Percentiles rank a stretch among this genome's conserved stretches.
Evolutionary conservation across 768 basidiomycete species (phyloP).

Genomic region (Boletus patriciae): DNA sequence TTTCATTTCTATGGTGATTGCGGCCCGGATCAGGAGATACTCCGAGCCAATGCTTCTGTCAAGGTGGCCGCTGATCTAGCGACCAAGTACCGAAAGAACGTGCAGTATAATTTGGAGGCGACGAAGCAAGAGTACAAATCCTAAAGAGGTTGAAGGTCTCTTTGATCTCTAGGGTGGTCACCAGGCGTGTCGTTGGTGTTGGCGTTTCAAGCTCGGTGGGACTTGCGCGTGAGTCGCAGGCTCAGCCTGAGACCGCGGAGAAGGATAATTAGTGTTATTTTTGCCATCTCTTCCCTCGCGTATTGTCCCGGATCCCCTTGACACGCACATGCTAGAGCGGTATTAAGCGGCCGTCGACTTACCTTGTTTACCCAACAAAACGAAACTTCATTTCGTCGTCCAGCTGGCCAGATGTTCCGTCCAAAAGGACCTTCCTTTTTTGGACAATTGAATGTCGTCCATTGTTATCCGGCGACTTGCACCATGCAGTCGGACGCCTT

Average conservation of each 20-base stretch:
- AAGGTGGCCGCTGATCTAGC: slow-evolving; percentile 81
- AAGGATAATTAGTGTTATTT: not conserved
- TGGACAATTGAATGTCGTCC: slow-evolving; percentile 19
- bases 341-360: not conserved
- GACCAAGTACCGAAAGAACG: slow-evolving; percentile 88
- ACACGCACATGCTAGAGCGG: not conserved
- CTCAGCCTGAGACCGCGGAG: slow-evolving; percentile 2
- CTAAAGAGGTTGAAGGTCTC: no score
- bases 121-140: slow-evolving; percentile 41
- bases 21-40: slow-evolving; percentile 61
- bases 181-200: no score
- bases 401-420: not conserved
- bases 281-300: not conserved
- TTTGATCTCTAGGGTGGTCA: not conserved
- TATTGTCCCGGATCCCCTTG: not conserved
- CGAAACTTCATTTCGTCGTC: no score
- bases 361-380: not conserved
- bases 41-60: slow-evolving; percentile 73
- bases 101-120: slow-evolving; percentile 86
- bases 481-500: not conserved
- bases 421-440: slow-evolving; percentile 22
- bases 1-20: not conserved
- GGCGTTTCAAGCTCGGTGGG: not conserved
- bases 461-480: slow-evolving; percentile 14
- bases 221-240: not conserved